Base-by-base conservation (phyloP, 2,329 filamentous ascomycete genomes). In the Penicillium glabrum region DNA sequence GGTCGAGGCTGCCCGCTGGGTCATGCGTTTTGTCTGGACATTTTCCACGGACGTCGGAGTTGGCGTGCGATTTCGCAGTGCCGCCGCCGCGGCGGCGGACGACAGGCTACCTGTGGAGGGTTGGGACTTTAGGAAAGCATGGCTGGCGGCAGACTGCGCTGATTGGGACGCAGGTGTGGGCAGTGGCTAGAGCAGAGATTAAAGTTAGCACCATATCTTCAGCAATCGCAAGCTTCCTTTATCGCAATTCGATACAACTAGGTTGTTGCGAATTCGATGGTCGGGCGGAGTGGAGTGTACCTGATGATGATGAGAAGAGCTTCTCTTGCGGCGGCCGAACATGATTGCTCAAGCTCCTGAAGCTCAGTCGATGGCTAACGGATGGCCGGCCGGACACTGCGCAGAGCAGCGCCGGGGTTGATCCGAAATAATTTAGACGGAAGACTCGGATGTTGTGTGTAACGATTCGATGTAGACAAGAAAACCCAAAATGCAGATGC, bases 11-110 rank as follows among this genome's bases (percentile, higher is more conserved):
- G 83, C 86, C 60, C 92, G 86, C 66, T 91, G 86, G 58, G 86
- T 74, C 70, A 89, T 93, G 69, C 93, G 89, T 79, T 93, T 96
- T 6, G 93, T 96, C 74, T 96, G 89, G 45, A 96, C 86, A 69
- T 91, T 86, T 72, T 86, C 88, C 55, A 96, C 88, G 65, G 87
- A 87, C 51, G 88, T 93, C 23, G 91, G 92, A 2, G 89, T 87
- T 51, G 87, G 87, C 10, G 91, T 88, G 64, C 89, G 86, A 46
- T 89, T 89, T 69, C 89, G 87, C 57, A 98, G 82, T 46, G 93
- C 93, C 27, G 92, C 87, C 16, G 91, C 92, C 7, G 93, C 93
- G 13, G 93, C 93, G 7, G 93, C 90, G 35, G 89, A 88, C 41
- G 93, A 96, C 44, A 96, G 82, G 57, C 85, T 86, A 58, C 79